A percentile compares a stretch with the other conserved stretches of the same genome.
These are phyloP conservation scores for Bjerkandera adusta DNA, from an alignment of 1,284 basidiomycete genomes.

Conservation along the genomic window DNA sequence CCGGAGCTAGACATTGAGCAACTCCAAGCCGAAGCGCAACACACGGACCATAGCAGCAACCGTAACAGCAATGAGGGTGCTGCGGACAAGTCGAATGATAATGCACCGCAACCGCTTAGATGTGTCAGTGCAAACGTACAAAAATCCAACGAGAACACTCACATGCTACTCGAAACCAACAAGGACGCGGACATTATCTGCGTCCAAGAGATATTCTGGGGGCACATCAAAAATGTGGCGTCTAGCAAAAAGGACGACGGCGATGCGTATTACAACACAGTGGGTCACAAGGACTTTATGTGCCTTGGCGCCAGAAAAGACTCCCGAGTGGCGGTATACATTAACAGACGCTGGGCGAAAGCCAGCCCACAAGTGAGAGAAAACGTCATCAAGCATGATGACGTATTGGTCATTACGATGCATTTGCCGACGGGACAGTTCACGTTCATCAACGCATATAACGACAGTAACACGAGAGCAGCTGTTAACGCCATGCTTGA, in stretches of 20 bases:
- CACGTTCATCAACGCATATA: slow-evolving; percentile 12
- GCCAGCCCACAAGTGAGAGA: background rate
- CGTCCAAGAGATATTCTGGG: slow-evolving; percentile 15
- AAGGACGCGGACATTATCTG: slow-evolving; percentile 12
- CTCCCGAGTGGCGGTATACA: slow-evolving; percentile 8
- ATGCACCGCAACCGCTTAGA: too few relatives aligned
- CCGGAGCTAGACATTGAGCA: too few relatives aligned
- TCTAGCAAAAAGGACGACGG: slow-evolving; percentile 10
- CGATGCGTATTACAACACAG: slow-evolving; percentile 5
- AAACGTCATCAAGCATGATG: background rate
- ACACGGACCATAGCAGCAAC: too few relatives aligned
- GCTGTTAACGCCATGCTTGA: background rate
- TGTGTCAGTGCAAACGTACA: slow-evolving; percentile 15
- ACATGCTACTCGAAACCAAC: slow-evolving; percentile 8
- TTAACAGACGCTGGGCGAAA: slow-evolving; percentile 7
- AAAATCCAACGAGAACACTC: slow-evolving; percentile 1
- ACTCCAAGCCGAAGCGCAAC: too few relatives aligned
- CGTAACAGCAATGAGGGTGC: too few relatives aligned
- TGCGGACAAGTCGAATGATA: too few relatives aligned
- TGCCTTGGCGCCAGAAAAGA: slow-evolving; percentile 6
- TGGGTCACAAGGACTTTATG: slow-evolving; percentile 8
- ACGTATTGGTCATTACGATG: slow-evolving; percentile 2
- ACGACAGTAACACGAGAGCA: background rate
- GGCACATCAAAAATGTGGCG: slow-evolving; percentile 14
- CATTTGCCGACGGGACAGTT: too few relatives aligned